A percentile compares a stretch with the other conserved stretches of the same genome.
Conservation (phyloP, 169 alveolate species). For the Plasmodium cynomolgi region DNA sequence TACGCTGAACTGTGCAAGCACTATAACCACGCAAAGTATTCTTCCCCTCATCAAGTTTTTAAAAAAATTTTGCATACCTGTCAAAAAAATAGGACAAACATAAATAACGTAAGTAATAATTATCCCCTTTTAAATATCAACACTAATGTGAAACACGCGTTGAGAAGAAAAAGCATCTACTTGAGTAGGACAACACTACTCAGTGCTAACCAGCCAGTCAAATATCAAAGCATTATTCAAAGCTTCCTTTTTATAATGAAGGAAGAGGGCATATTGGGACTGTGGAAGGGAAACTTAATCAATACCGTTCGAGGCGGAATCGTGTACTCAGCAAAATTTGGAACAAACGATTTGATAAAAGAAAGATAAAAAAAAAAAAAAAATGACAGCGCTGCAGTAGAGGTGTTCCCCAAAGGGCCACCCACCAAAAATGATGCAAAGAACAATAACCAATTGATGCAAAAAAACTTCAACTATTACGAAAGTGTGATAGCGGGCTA, state of each 20-base stretch:
- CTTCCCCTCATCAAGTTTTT: conserved; percentile 23
- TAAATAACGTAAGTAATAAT: conserved; percentile 43
- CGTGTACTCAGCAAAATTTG: conserved; percentile 89
- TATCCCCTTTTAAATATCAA: conserved; percentile 22
- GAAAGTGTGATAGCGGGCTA: conserved; percentile 87
- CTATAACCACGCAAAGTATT: neutral
- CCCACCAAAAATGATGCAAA: conserved; percentile 42
- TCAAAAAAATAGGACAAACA: conserved; percentile 1
- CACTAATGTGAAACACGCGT: conserved; percentile 14
- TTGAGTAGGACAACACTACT: neutral
- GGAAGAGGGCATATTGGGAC: conserved; percentile 88
- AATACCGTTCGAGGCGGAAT: conserved; percentile 88
- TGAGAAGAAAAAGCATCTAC: conserved; percentile 4
- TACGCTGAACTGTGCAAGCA: neutral
- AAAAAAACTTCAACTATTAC: conserved; percentile 45
- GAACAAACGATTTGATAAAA: conserved; percentile 86
- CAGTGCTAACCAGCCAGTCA: conserved; percentile 34
- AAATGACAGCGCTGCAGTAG: conserved; percentile 27
- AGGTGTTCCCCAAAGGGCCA: conserved; percentile 5
- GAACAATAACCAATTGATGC: neutral
- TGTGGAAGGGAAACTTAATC: conserved; percentile 90
- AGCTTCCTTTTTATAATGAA: conserved; percentile 81
- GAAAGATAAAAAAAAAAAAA: conserved; percentile 72
- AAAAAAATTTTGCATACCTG: conserved; percentile 15
- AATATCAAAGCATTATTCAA: conserved; percentile 82